Evolutionary conservation across 2,329 filamentous ascomycete species (phyloP), one percentile per base, ranked within the genome.

Genomic region (Aspergillus ochraceus): DNA sequence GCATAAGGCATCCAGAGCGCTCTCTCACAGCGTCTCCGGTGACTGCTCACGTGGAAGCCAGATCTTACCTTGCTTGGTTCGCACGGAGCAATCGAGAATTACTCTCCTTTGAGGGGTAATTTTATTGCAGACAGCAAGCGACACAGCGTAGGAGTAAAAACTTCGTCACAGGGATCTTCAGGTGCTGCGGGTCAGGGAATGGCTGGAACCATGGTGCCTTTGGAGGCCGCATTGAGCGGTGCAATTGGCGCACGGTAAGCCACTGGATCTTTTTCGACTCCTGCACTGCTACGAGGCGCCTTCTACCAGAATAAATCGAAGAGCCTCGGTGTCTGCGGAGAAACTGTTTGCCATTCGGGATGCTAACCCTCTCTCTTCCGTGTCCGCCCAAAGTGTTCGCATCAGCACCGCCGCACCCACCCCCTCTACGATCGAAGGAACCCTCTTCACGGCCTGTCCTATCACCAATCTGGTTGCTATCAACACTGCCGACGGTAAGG

Each of bases 231-330:
- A 54, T 74, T 88, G 69, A 83, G 80, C 72, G 85, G 83, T 74
- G 83, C 83, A 53, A 83, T 88, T 71, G 86, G 86, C 64, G 83
- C 84, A 64, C 83, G 84, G 86, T 88, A 79, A 74, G 83, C 36
- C 39, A 83, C 39, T 36, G 42, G 57, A 30, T 22, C 49, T 32
- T 30, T 51, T 59, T 46, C 46, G 20, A 32, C 46, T 6, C 20
- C 24, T 30, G 36, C 20, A 20, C 12, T 20, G 20, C 19, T 24
- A 19, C 17, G 45, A 24, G 22, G 12, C 9, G 12, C 14, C 45
- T 20, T 20, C 11, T 47, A 12, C 22, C 26, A 29, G 8, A 29
- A 9, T 6, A 47, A 1, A 12, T 22, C 4, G 22, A 24, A 22
- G 4, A 24, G 20, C 19, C 19, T 14, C 45, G 12, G 11, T 47